Base-by-base conservation (phyloP, 2,329 filamentous ascomycete genomes). In the Beauveria caledonica region DNA sequence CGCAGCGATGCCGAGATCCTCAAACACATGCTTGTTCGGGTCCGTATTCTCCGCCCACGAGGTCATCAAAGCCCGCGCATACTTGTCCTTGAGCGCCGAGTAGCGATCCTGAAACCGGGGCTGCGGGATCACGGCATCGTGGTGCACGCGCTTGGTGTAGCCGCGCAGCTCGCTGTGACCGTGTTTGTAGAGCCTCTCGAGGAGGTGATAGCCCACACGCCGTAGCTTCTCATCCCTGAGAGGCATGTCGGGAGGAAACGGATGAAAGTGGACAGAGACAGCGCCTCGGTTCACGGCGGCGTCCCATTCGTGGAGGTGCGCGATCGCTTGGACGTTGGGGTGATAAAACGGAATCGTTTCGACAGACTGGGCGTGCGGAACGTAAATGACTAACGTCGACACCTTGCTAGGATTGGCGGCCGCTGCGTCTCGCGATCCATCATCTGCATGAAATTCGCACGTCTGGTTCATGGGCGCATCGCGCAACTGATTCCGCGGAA, bases 11-110 rank as follows among this genome's bases (percentile, higher is more conserved):
- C 86, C 83, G 21, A 99, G 76, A 70, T 97, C 93, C 71, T 99
- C 94, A 72, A 97, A 97, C 3, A 97, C 91, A 69, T 97, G 92
- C 72, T 97, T 99, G 17, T 79, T 78, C 0, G 92, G 90, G 69
- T 96, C 92, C 0, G 92, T 97, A 56, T 82, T 82, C 75, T 97
- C 94, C 15, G 86, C 86, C 94, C 93, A 99, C 1, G 74, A 76
- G n/a, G 83, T 73, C 15, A 92, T 87, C 13, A 99, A 76, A 1
- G 74, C 68, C 21, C 83, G 81, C 1, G 90, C 91, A 70, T 97
- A 92, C 66, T 83, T 88, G 58, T 83, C 77, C 74, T 97, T 97
- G 7, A 99, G 80, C 19, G 80, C 78, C 0, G 87, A 80, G 70
- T 97, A 97, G 0, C 87, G 92, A 68, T 92, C 85, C 70, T 97